Evolutionary conservation across 2,329 filamentous ascomycete species (phyloP), one percentile per base, ranked within the genome.

Genomic region (Diaporthe helianthi): DNA sequence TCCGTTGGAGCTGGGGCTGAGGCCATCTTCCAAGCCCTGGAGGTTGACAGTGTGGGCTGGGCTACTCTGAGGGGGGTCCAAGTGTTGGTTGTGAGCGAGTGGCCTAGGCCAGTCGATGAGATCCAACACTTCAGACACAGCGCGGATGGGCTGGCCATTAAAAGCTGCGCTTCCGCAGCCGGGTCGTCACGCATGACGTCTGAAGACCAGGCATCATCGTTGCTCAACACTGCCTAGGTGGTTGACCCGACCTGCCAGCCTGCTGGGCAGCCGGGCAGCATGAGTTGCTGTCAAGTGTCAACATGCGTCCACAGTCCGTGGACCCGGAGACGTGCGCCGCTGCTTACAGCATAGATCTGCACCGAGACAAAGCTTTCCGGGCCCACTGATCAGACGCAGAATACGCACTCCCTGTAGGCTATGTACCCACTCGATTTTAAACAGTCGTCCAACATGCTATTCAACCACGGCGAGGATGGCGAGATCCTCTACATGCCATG

Each of bases 141-240:
- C 58, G 58, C 41, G 58, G 58, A 49, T 49, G 41, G 12, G 58
- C n/a, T 63, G 58, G 44, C 58, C 44, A 63, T 63, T 63, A 49
- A 49, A 36, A 49, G 46, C 36, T 54, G 51, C 63, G 36, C 49
- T 54, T 54, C 36, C 49, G 22, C 22, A 54, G 38, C 49, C 49
- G 26, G 24, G 63, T 15, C 19, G 24, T 13, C 19, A 33, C 26
- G 63, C 63, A 54, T 54, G 46, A 54, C 52, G 63, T 33, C 41
- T 54, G n/a, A 41, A 33, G n/a, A 54, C 63, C 63, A 46, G 49
- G 63, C 63, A 54, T 65, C 10, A 65, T 66, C 36, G 51, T 66
- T 53, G 58, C 58, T 19, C 8, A 44, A n/a, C 26, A 63, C 13
- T 5, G 26, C 44, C 49, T 63, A 63, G 44, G 44, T 44, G 49